Percentiles rank a stretch among this genome's conserved stretches.
These are phyloP conservation scores for Colletotrichum cuscutae DNA, from an alignment of 2,329 filamentous ascomycete species.

Conservation along the genomic window DNA sequence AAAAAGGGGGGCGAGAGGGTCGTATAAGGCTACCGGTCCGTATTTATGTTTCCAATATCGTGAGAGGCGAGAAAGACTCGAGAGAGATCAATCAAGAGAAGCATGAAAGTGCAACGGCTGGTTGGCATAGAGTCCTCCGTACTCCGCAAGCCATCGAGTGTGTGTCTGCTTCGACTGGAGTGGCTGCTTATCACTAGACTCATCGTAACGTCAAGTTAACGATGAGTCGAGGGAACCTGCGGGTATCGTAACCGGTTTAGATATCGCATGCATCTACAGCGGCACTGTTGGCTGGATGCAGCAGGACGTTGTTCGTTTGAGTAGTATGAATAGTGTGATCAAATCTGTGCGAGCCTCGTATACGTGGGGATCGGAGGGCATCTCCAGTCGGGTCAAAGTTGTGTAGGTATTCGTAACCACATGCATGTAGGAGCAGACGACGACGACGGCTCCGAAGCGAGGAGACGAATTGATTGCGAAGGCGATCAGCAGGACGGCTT, in stretches of 20 bases:
- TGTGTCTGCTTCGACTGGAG: background rate
- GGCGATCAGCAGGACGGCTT: slow-evolving; percentile 28
- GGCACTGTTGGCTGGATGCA: background rate
- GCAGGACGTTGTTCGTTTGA: background rate
- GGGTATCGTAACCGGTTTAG: background rate
- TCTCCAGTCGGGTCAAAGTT: background rate
- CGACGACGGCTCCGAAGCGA: slow-evolving; percentile 11
- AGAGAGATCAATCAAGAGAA: background rate
- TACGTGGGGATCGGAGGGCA: background rate
- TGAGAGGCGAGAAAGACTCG: background rate
- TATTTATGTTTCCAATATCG: background rate
- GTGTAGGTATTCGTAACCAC: background rate
- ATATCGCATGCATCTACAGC: background rate
- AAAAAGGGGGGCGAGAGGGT: background rate
- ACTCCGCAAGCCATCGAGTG: no score
- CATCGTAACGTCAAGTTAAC: background rate
- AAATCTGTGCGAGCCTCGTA: background rate
- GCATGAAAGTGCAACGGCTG: background rate
- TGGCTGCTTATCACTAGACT: background rate
- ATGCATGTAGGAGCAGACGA: slow-evolving; percentile 1
- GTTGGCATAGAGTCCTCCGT: background rate
- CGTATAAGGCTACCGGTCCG: background rate
- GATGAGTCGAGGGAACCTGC: background rate
- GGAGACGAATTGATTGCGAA: slow-evolving; percentile 7
- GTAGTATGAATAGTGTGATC: background rate